Conservation (phyloP, 805 yeast genomes). For the Myxozyma geophila region DNA sequence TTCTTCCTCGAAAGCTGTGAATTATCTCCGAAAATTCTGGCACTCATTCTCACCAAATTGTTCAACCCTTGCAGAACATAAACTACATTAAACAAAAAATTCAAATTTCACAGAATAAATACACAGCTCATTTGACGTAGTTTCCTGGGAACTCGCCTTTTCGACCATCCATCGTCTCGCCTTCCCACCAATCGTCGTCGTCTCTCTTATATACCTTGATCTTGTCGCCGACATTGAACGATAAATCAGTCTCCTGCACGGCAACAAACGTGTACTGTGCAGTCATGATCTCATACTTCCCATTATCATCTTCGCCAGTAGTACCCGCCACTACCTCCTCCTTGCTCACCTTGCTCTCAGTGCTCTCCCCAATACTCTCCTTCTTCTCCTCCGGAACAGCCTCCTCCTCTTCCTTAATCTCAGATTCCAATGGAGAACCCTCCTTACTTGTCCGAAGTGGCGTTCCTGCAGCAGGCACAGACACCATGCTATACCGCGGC, state of each 20-base stretch:
- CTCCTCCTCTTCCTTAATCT: background rate
- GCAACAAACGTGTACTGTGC: slow-evolving; percentile 47
- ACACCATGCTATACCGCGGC: slow-evolving; percentile 9
- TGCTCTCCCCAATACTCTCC: background rate
- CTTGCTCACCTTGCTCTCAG: background rate
- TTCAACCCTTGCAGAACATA: too few relatives aligned
- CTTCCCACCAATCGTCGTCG: slow-evolving; percentile 58
- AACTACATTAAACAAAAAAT: background rate
- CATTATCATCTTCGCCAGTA: slow-evolving; percentile 31
- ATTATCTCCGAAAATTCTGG: too few relatives aligned
- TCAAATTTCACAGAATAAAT: background rate
- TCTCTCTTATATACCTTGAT: slow-evolving; percentile 45
- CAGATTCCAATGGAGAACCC: background rate
- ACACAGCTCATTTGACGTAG: slow-evolving; percentile 45
- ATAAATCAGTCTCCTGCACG: slow-evolving; percentile 47
- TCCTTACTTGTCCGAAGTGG: background rate
- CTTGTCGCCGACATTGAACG: slow-evolving; percentile 47
- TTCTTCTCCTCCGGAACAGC: background rate
- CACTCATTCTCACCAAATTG: too few relatives aligned
- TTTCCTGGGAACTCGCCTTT: slow-evolving; percentile 55
- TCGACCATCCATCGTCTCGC: slow-evolving; percentile 48
- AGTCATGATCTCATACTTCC: slow-evolving; percentile 40
- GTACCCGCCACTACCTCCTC: slow-evolving; percentile 8
- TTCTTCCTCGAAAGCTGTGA: too few relatives aligned
- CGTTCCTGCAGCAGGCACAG: slow-evolving; percentile 7